Evolutionary conservation across 768 basidiomycete genomes (phyloP).

Genomic region (Tylopilus vinaceipallidus): DNA sequence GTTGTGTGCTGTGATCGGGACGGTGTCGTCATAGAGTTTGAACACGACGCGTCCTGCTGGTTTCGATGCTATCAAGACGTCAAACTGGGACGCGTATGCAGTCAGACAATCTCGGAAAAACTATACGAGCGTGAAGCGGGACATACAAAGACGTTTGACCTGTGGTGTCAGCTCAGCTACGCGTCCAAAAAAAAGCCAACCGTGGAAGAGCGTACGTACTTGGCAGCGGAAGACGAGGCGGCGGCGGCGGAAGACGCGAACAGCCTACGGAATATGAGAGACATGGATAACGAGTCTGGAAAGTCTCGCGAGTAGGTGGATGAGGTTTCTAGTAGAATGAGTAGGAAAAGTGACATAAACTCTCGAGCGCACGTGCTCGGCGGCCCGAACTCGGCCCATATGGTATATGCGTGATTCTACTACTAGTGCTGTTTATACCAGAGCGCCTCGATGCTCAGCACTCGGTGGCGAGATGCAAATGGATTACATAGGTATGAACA

Average conservation of each 20-base stretch:
- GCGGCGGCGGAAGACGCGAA: constrained; percentile 45
- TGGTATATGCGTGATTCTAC: no score
- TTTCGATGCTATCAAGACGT: constrained; percentile 56
- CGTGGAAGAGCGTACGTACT: constrained; percentile 5
- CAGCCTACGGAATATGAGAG: constrained; percentile 48
- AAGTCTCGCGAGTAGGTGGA: constrained; percentile 16
- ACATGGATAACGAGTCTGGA: constrained; percentile 36
- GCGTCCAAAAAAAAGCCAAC: background rate
- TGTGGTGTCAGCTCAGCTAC: constrained; percentile 6
- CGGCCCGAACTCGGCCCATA: no score
- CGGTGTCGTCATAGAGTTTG: constrained; percentile 78
- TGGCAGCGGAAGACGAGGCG: constrained; percentile 13
- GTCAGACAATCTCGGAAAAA: background rate
- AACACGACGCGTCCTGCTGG: constrained; percentile 74
- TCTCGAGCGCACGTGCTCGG: no score
- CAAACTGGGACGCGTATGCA: constrained; percentile 45
- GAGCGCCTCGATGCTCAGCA: no score
- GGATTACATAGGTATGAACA: no score
- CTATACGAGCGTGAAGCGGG: constrained; percentile 10
- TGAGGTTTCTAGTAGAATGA: constrained; percentile 23
- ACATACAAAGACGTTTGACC: constrained; percentile 33
- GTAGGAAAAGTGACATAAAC: constrained; percentile 24
- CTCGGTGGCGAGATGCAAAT: no score
- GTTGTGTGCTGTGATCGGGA: constrained; percentile 79
- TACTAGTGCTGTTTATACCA: no score